Evolutionary conservation across 2,329 filamentous ascomycete genomes (phyloP), one percentile per base, ranked within the genome.

Genomic region (Xylariaceae sp.): DNA sequence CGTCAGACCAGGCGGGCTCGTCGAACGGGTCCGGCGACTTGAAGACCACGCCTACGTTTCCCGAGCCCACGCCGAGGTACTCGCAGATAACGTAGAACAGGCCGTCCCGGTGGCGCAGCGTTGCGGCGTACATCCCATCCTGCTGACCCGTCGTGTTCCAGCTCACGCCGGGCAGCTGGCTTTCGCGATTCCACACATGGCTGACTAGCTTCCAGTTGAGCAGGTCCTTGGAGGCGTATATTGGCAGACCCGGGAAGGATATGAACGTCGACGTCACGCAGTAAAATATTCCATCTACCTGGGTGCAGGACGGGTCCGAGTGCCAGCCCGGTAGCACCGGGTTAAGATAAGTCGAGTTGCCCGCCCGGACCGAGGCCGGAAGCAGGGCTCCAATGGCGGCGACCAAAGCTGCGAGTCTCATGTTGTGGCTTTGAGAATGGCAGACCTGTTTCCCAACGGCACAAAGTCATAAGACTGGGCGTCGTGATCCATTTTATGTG

Each of bases 251-350:
- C 0, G 79, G 78, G 59, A 80, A 81, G 0, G 72, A 69, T 51
- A 76, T 74, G 60, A 81, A 82, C 1, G 75, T 79, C 0, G 78
- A 80, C 0, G 75, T 76, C 2, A 72, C 75, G 58, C 76, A 79
- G 64, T 77, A 79, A 61, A 78, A 80, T 4, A 72, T 76, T n/a
- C 72, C 70, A 35, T 74, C 63, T 7, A 64, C 59, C 12, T 74
- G 60, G 65, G 6, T 65, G 60, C 26, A 76, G 65, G 47, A 72
- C 0, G 77, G 77, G 60, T 80, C 76, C 0, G 76, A 73, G 59
- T 78, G 73, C 67, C 73, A 79, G 4, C 77, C 77, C 3, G 77
- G 74, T 3, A 80, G 66, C 4, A 79, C 70, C 0, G 77, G 77
- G 62, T 79, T 80, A 40, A 59, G 60, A 44, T 64, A 65, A 9